Base-by-base conservation (phyloP, 371 early-diverging fungal species). In the Umbelopsis sp. region DNA sequence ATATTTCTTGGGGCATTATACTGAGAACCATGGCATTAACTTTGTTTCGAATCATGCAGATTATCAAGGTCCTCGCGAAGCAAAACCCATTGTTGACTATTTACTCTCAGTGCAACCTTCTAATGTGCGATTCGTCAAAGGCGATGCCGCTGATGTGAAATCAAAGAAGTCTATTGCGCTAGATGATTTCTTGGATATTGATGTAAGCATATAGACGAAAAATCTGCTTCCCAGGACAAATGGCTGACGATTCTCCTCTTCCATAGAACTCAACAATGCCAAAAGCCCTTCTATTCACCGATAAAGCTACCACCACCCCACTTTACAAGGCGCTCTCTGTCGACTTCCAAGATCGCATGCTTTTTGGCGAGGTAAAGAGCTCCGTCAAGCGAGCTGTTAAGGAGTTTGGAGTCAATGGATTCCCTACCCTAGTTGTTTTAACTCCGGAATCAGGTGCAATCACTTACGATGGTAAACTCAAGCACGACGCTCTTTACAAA, bases 271-370 rank as follows among this genome's bases (percentile, higher is more conserved):
- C 78, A 32, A 79, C 77, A 41, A 67, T 81, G 72, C 88, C 83
- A 12, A 87, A 94, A 79, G 88, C 89, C 7, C 68, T 97, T 1
- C 77, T 97, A 37, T 91, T 94, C 64, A 92, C 94, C 0, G 80
- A 89, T 53, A 94, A 94, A 67, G 53, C 84, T 18, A 77, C 80
- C 2, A 88, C 93, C 0, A 88, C 96, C 20, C 86, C 91, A 44
- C 83, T 97, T 62, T 92, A 92, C 82, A 95, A 94, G 76, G 93
- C 94, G 22, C 70, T 97, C 10, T 92, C 95, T 4, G 85, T 91
- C 32, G 92, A 92, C 63, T 92, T 89, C 74, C 77, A 84, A 57
- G 81, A 86, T 65, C 86, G 87, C 35, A 75, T 96, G 76, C 50
- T 84, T 45, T 81, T 96, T 45, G 97, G 92, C 4, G 91, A 92